Evolutionary conservation across 176 grass and related monocot genomes (phyloP), one percentile per base, ranked within the genome.

Genomic region (Bolboschoenus planiculmis): DNA sequence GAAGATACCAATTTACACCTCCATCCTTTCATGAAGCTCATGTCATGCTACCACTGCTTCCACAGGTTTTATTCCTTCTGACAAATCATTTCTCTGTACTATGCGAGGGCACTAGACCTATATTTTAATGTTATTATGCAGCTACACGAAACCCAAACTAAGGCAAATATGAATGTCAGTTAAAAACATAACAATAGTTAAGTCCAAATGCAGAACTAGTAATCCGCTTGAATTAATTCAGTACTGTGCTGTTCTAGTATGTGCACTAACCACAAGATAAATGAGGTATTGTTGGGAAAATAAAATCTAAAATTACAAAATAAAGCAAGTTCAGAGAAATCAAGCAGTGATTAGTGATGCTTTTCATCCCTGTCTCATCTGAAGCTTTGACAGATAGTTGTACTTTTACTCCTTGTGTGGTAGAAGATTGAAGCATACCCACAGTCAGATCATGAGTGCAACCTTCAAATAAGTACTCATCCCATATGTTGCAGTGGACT

Each of bases 21-120:
- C 37, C 78, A 90, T 83, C 88, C 90, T 84, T 98, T 95, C 86
- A 98, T 95, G 95, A 95, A 93, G 86, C 88, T 98, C 74, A 95
- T 98, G 95, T 98, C 95, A 59, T 98, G 95, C 84, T 98, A 92
- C 81, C 95, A 98, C 61, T 98, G 92, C 79, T 98, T 95, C 66
- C 95, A 98, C 82, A 95, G 90, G 95, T 98, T 84, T 54, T 58
- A 85, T 14, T 57, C 29, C 56, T 44, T 9, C 21, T n/a, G 61
- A 74, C 5, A 74, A 47, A 29, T 30, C 40, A 74, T 74, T 44
- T 47, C 21, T 44, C 39, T 26, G 20, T 44, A 47, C 42, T 11
- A 23, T 74, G 24, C 24, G 29, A 0, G 47, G 21, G 23, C 20
- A 35, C 2, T 21, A 30, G 5, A 48, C 4, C 23, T 74, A 29